Evolutionary conservation across 176 grass and related monocot genomes (phyloP), one percentile per base, ranked within the genome.

Genomic region (Canna indica): DNA sequence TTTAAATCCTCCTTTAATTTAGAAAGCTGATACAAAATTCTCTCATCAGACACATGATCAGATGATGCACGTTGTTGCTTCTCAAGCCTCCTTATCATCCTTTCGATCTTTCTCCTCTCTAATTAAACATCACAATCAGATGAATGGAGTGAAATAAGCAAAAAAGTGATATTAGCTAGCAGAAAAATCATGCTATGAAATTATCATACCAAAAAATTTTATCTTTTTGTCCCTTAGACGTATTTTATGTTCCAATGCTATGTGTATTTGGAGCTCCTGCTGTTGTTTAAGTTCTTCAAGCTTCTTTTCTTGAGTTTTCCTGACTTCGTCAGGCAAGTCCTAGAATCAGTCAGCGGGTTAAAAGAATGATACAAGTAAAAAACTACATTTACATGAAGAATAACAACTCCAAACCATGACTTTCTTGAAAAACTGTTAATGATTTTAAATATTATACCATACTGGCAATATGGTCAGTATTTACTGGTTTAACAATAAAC

Each of bases 101-200:
- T 90, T 78, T 99, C 95, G 64, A 94, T 82, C 76, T 99, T 99
- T 76, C 90, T 78, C 73, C 95, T 99, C 82, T 99, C 90, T 99
- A 64, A 81, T 59, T 72, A 67, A 11, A 79, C 59, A 75, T 64
- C 33, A 75, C 0, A 20, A 73, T 31, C 41, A 83, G 59, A 60
- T 68, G 62, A 41, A 81, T 9, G 32, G 32, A 42, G 17, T 79
- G 44, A 47, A 22, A 57, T 58, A 64, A 26, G 18, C n/a, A 69
- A 52, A 36, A 27, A 8, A 13, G 69, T 25, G 39, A 76, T 11
- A 69, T n/a, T 59, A 45, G 25, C 35, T 58, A 59, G 75, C 14
- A 73, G 2, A 38, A 52, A 28, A 35, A 61, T 67, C 0, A 11
- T 3, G 45, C 35, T 0, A 5, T 77, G 47, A 34, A 22, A 36